Conservation (phyloP, 441 rosid genomes). For the Aleurites moluccanus region DNA sequence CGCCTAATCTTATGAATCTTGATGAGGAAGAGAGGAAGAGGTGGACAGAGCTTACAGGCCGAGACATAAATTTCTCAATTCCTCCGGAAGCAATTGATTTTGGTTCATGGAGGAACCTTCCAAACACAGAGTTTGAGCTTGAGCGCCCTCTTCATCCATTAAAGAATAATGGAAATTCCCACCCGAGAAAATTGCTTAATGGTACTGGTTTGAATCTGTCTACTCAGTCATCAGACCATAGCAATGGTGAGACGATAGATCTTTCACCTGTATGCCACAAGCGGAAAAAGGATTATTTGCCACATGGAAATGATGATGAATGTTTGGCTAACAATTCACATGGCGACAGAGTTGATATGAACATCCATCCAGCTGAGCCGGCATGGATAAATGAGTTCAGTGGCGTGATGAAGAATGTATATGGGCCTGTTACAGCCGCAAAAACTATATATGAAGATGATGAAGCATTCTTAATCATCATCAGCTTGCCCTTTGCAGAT, state of each 20-base stretch:
- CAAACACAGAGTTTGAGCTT: constrained; percentile 65
- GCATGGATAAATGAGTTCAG: constrained; percentile 66
- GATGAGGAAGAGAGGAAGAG: constrained; percentile 70
- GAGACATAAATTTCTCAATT: constrained; percentile 60
- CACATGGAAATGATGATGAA: constrained; percentile 51
- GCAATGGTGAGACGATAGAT: constrained; percentile 50
- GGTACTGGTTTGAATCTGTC: constrained; percentile 71
- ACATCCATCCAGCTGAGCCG: constrained; percentile 48
- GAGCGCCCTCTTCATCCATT: constrained; percentile 48
- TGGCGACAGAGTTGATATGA: constrained; percentile 58
- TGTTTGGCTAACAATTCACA: constrained; percentile 38
- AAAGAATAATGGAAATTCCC: constrained; percentile 43
- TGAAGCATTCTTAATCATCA: constrained; percentile 59
- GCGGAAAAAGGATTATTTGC: constrained; percentile 60
- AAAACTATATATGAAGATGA: constrained; percentile 79
- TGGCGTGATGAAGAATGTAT: constrained; percentile 76
- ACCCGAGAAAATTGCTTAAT: constrained; percentile 55
- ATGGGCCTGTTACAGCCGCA: constrained; percentile 81
- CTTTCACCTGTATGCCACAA: constrained; percentile 47
- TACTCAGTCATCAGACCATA: constrained; percentile 62
- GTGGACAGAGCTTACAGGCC: constrained; percentile 84
- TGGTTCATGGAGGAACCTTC: constrained; percentile 76
- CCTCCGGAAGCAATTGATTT: constrained; percentile 83
- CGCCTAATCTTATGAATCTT: constrained; percentile 63
- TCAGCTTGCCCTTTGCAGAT: constrained; percentile 77